Base-by-base conservation (phyloP, 345 rosid species). In the Nasturtium officinale region DNA sequence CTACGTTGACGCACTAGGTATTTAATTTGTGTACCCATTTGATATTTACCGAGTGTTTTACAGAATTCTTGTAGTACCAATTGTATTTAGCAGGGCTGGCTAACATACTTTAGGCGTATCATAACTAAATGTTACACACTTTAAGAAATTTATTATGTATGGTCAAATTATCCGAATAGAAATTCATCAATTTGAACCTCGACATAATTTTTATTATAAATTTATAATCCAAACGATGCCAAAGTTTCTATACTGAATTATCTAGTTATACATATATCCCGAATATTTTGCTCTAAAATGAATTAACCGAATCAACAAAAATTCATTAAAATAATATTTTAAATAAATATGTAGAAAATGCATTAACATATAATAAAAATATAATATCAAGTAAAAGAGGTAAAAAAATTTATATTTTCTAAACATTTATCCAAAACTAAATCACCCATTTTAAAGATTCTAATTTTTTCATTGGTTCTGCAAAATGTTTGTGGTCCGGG, bases 1-100 rank as follows among this genome's bases (percentile, higher is more conserved):
- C 43, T 86, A 79, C 16, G 96, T 90, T 7, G 98, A 93, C 69
- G 92, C 87, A 11, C 79, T 93, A 29, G 88, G 98, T 92, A 72
- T 30, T 30, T 76, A 30, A 11, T 61, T 53, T 60, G 5, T 68
- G 13, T 58, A 0, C 25, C 1, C 21, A 30, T 56, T 56, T n/a
- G 4, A 3, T 54, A 54, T 54, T 54, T 29, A 54, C 18, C 58
- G 8, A 52, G 5, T 1, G 18, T 3, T 53, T 53, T 53, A 17
- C 2, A 25, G 2, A 52, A 52, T 3, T 53, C 2, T 7, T 28
- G 7, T 15, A 15, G 16, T 5, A 18, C 26, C 20, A 11, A 54
- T 23, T 0, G 1, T 54, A 35, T 54, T 26, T 1, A 13, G 10
- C 57, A 52, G 16, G 4, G 30, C 56, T 16, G 0, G 30, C 16